phyloP scores from a whole-genome alignment of 768 basidiomycete genomes.

The Calocera viscosa region DNA sequence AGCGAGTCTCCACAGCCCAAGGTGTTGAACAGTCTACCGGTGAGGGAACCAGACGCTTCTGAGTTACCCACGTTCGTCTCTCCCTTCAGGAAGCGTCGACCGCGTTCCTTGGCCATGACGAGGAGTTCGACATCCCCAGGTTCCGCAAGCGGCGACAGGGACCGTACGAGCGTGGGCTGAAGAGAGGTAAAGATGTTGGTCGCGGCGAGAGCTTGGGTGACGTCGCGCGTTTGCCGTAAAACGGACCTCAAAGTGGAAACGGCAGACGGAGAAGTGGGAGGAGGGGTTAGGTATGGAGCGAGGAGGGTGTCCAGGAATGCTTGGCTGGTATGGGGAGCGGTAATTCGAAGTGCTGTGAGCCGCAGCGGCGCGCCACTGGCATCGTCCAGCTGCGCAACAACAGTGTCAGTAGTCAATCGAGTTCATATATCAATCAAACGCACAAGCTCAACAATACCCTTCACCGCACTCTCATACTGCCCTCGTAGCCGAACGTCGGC shows the following conservation, averaged over 20 bases:
- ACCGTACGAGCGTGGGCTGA: conserved; percentile 48
- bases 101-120: conserved; percentile 55
- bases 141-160: conserved; percentile 41
- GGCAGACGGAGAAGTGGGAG: conserved; percentile 21
- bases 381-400: conserved; percentile 45
- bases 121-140: conserved; percentile 65
- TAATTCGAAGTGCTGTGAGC: conserved; percentile 69
- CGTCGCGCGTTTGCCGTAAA: conserved; percentile 52
- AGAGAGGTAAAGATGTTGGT: conserved; percentile 69
- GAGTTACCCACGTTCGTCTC: conserved; percentile 87
- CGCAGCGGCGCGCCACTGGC: conserved; percentile 55
- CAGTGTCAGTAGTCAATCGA: neutral
- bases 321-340: conserved; percentile 56
- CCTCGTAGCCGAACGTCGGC: conserved; percentile 52
- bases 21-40: conserved; percentile 70
- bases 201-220: conserved; percentile 52
- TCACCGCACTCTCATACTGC: conserved; percentile 61
- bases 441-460: conserved; percentile 53
- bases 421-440: conserved; percentile 19
- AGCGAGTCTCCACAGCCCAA: conserved; percentile 86
- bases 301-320: conserved; percentile 75
- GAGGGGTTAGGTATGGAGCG: conserved; percentile 41
- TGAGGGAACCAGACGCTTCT: conserved; percentile 53
- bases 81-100: conserved; percentile 63
- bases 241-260: conserved; percentile 47